These are phyloP conservation scores for Breynia disticha DNA, from an alignment of 441 rosid genomes.

Conservation along the genomic window DNA sequence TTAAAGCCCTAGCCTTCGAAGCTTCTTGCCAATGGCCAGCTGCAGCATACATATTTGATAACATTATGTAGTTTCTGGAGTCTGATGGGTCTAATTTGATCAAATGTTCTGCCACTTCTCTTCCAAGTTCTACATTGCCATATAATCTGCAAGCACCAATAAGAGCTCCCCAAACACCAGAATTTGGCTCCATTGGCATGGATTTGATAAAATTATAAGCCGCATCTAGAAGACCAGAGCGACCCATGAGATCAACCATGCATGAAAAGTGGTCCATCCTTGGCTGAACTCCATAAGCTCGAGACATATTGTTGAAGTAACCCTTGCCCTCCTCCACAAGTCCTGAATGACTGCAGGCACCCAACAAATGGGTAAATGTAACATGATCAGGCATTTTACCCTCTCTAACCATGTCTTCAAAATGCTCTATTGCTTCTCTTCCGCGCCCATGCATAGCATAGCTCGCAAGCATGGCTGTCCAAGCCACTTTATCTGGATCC, in stretches of 20 bases:
- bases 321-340: slow-evolving; percentile 46
- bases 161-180: slow-evolving; percentile 80
- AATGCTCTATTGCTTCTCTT: slow-evolving; percentile 45
- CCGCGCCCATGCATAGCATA: slow-evolving; percentile 74
- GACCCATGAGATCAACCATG: slow-evolving; percentile 62
- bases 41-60: slow-evolving; percentile 71
- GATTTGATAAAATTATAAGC: slow-evolving; percentile 46
- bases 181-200: slow-evolving; percentile 57
- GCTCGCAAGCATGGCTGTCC: slow-evolving; percentile 82
- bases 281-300: slow-evolving; percentile 39
- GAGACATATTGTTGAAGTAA: slow-evolving; percentile 49
- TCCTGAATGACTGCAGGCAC: slow-evolving; percentile 75
- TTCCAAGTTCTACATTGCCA: slow-evolving; percentile 63
- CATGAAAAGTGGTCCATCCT: slow-evolving; percentile 78
- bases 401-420: slow-evolving; percentile 56
- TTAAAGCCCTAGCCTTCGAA: slow-evolving; percentile 50
- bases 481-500: slow-evolving; percentile 52
- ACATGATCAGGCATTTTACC: slow-evolving; percentile 64
- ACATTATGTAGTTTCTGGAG: slow-evolving; percentile 59
- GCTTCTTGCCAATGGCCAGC: slow-evolving; percentile 57
- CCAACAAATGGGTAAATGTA: slow-evolving; percentile 65
- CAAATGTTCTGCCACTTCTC: slow-evolving; percentile 53
- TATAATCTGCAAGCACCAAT: slow-evolving; percentile 65
- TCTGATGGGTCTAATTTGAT: slow-evolving; percentile 58
- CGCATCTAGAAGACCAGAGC: slow-evolving; percentile 63